A percentile compares a stretch with the other conserved stretches of the same genome.
These are phyloP conservation scores for Hanseniaspora osmophila DNA, from an alignment of 805 yeast genomes.

Conservation along the genomic window DNA sequence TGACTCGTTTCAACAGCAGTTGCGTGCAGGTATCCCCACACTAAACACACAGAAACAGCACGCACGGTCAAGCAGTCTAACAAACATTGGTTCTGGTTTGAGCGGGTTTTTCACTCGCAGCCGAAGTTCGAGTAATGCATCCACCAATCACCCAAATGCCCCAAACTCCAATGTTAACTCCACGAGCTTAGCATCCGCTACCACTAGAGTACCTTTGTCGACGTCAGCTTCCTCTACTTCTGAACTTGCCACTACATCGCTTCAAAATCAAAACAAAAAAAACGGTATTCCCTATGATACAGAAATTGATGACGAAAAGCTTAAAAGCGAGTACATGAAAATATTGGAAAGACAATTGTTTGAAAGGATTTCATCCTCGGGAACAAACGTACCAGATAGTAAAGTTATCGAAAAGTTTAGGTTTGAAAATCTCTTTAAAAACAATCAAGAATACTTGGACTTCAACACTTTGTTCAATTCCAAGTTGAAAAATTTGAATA, in stretches of 20 bases:
- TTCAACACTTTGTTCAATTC: slow-evolving; percentile 15
- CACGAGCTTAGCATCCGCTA: too few relatives aligned
- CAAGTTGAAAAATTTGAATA: slow-evolving; percentile 12
- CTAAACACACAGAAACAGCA: not conserved
- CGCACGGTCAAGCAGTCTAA: not conserved
- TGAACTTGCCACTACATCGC: slow-evolving; percentile 9
- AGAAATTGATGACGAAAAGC: slow-evolving; percentile 12
- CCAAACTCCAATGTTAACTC: not conserved
- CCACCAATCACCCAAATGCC: not conserved
- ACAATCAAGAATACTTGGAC: slow-evolving; percentile 20
- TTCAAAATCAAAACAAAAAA: too few relatives aligned
- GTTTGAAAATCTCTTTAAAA: slow-evolving; percentile 16
- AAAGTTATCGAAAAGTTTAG: slow-evolving; percentile 7
- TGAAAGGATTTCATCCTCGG: slow-evolving; percentile 17
- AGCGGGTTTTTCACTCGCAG: slow-evolving; percentile 24
- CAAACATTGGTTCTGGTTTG: slow-evolving; percentile 16
- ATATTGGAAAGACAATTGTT: slow-evolving; percentile 20
- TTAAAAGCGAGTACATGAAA: slow-evolving; percentile 16
- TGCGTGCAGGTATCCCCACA: not conserved
- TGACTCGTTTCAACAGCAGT: not conserved
- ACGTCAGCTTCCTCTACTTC: not conserved
- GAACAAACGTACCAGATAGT: slow-evolving; percentile 16
- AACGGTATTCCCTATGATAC: slow-evolving; percentile 9
- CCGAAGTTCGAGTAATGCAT: slow-evolving; percentile 17
- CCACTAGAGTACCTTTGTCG: too few relatives aligned